Evolutionary conservation across 805 yeast species (phyloP), one percentile per base, ranked within the genome.

Genomic region (Tetrapisispora iriomotensis): DNA sequence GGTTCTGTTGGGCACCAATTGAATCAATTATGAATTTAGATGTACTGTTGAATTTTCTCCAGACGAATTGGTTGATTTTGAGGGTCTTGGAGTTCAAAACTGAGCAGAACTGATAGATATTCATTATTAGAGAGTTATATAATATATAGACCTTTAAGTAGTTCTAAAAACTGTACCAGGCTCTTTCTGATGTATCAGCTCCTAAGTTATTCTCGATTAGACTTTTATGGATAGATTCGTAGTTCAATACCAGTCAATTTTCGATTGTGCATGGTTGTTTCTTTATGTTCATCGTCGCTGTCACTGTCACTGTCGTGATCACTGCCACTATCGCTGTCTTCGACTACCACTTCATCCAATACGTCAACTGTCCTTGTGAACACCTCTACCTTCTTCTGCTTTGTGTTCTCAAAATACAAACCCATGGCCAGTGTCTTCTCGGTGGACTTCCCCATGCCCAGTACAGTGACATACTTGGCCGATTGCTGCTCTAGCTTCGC

Each of bases 381-480:
- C 1, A 82, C 50, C 10, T 81, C 85, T 8, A 83, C 74, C 42
- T 54, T 64, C 51, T 71, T 64, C 8, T 71, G 68, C 29, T 68
- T 62, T 25, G 72, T 70, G 13, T 61, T 63, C 48, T 73, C 72
- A 52, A 78, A 81, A 50, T 76, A 71, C 21, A 75, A 55, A 0
- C 75, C 94, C 1, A 87, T 45, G 12, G 77, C 65, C n/a, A 82
- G 44, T 0, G 79, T 75, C 49, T 73, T 79, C 36, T 71, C 77
- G 8, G 82, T 74, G 8, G 88, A 72, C 40, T 67, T 70, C 1
- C 95, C 95, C 81, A 84, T 77, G 0, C 94, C 96, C 39, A 74
- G 60, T 3, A 87, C 70, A 8, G 21, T 65, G 7, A 85, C 67
- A 51, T 65, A 73, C 21, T 64, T 62, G 15, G 58, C 61, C n/a